Conservation (phyloP, 106 monocot species). For the Dioscorea dumetorum region DNA sequence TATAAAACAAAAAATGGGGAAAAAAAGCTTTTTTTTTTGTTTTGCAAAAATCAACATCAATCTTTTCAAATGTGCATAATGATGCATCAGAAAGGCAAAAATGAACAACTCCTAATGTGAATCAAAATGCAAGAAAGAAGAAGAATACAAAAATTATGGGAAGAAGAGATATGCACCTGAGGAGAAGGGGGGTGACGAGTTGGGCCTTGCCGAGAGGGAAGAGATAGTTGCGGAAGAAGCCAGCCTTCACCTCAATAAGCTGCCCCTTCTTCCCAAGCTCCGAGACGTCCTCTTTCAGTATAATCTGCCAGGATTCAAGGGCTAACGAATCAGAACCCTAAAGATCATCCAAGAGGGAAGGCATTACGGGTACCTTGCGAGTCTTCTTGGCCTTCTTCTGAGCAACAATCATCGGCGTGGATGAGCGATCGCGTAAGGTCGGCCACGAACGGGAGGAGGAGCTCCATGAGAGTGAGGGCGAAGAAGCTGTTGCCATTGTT, state of each 20-base stretch:
- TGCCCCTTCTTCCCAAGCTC: constrained; percentile 82
- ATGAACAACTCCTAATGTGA: too few species aligned
- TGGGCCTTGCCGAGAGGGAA: constrained; percentile 78
- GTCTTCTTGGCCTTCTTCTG: constrained; percentile 81
- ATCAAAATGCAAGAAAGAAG: neutral
- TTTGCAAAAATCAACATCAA: neutral
- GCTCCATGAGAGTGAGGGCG: too few species aligned
- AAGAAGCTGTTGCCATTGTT: constrained; percentile 11
- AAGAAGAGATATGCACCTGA: constrained; percentile 48
- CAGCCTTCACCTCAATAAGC: constrained; percentile 73
- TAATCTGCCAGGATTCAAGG: constrained; percentile 36
- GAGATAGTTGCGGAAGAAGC: constrained; percentile 86
- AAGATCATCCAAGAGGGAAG: constrained; percentile 17
- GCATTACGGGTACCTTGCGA: constrained; percentile 27
- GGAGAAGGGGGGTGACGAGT: constrained; percentile 57
- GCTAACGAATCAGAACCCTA: neutral
- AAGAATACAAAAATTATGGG: neutral
- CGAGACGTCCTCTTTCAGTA: constrained; percentile 77
- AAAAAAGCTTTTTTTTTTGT: neutral
- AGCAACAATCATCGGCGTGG: constrained; percentile 27
- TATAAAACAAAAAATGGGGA: neutral
- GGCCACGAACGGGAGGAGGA: too few species aligned
- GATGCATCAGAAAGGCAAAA: neutral
- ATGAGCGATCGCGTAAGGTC: too few species aligned
- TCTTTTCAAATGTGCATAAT: too few species aligned